A percentile compares a stretch with the other conserved stretches of the same genome.
Evolutionary conservation across 2,329 filamentous ascomycete species (phyloP).

Genomic region (Alternaria sp.): DNA sequence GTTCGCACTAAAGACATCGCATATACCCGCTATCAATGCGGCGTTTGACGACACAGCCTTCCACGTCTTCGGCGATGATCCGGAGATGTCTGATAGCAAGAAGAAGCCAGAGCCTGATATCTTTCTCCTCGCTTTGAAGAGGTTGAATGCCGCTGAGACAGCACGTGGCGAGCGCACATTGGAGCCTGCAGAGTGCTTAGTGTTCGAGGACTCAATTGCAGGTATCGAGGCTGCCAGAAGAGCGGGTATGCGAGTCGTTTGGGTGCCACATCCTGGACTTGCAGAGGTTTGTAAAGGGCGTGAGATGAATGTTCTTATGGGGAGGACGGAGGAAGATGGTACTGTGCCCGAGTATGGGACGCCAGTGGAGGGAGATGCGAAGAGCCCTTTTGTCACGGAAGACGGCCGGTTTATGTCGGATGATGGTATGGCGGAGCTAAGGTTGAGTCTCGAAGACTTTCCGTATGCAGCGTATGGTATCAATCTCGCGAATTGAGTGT

Average conservation of each 20-base stretch:
- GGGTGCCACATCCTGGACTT: conserved; percentile 10
- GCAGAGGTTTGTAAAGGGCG: conserved; percentile 5
- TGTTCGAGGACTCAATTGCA: conserved; percentile 12
- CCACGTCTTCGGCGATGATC: conserved; percentile 6
- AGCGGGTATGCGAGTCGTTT: conserved; percentile 1
- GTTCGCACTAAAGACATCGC: conserved; percentile 3
- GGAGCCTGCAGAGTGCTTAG: background rate
- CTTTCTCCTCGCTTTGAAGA: conserved; percentile 2
- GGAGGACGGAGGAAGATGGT: conserved; percentile 3
- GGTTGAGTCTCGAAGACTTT: background rate
- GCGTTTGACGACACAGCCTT: conserved; percentile 2
- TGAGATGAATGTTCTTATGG: conserved; percentile 10
- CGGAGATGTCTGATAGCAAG: conserved; percentile 8
- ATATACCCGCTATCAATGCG: background rate
- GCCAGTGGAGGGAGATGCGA: background rate
- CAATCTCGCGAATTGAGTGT: too few species aligned
- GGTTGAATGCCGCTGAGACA: background rate
- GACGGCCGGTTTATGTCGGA: background rate
- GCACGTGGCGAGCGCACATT: background rate
- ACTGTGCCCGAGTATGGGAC: background rate
- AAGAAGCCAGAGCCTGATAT: conserved; percentile 13
- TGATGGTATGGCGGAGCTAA: conserved; percentile 2
- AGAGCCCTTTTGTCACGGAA: too few species aligned
- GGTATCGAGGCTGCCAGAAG: conserved; percentile 3
- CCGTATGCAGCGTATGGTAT: conserved; percentile 5